phyloP scores from a whole-genome alignment of 805 yeast species.

The Kodamaea laetipori region DNA sequence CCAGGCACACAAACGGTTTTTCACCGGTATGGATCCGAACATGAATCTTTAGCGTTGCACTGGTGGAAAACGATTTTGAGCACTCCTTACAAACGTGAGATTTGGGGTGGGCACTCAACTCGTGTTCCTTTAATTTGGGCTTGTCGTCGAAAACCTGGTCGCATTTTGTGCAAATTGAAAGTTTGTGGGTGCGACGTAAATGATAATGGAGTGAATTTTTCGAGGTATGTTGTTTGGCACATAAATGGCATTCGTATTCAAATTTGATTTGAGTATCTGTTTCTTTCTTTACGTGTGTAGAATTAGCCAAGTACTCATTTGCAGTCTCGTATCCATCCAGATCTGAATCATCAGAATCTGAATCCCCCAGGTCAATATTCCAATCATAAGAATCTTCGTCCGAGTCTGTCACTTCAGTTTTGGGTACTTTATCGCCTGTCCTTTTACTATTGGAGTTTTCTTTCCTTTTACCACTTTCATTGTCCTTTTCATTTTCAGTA shows the following conservation, averaged over 20 bases:
- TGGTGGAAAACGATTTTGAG: slow-evolving; percentile 18
- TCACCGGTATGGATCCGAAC: slow-evolving; percentile 19
- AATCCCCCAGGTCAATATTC: too few relatives aligned
- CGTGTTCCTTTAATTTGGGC: not conserved
- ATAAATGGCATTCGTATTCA: not conserved
- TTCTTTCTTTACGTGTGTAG: not conserved
- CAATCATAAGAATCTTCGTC: too few relatives aligned
- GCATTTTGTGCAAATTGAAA: slow-evolving; percentile 8
- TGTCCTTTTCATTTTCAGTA: too few relatives aligned
- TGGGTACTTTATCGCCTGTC: too few relatives aligned
- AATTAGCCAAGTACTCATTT: not conserved
- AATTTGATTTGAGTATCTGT: not conserved
- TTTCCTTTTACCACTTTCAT: too few relatives aligned
- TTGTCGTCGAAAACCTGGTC: not conserved
- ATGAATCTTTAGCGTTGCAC: slow-evolving; percentile 25
- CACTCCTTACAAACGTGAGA: slow-evolving; percentile 7
- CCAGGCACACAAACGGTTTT: slow-evolving; percentile 5
- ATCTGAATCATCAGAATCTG: not conserved
- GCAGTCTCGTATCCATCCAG: not conserved
- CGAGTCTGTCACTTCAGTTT: too few relatives aligned
- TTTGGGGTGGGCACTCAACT: not conserved
- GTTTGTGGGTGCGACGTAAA: slow-evolving; percentile 3
- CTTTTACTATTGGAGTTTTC: too few relatives aligned
- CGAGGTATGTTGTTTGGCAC: not conserved
- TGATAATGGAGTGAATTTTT: slow-evolving; percentile 5